Base-by-base conservation (phyloP, 768 basidiomycete species). In the Russula earlei region DNA sequence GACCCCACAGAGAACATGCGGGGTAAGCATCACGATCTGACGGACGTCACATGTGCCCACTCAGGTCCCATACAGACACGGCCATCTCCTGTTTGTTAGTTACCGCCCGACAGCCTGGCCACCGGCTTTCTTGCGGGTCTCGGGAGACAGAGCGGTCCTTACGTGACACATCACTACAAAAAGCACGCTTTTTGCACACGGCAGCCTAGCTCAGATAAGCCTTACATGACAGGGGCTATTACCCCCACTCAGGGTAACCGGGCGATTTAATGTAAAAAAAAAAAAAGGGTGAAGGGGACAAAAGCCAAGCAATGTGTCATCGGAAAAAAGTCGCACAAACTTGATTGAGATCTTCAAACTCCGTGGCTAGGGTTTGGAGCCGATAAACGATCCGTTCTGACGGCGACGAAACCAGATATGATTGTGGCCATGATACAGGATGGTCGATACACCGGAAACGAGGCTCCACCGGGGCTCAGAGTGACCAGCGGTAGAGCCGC, bases 1-100 rank as follows among this genome's bases (percentile, higher is more conserved):
- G 25, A 9, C 52, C 52, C 52, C 52, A 49, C 52, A 53, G 17
- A 37, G 47, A 45, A 58, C 47, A 19, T 58, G 57, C 52, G 57
- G 57, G 57, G 51, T 49, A 58, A 52, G 15, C 29, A 29, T 46
- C 49, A 45, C 49, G 49, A 50, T 45, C 42, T 49, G 17, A 25
- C 27, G 34, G 47, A 20, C 36, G 50, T 58, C 57, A 58, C 57
- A 58, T 58, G 57, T 5, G 11, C 36, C 37, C 31, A 0, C 0
- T 34, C 36, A 47, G 51, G 31, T 14, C 14, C 24, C 19, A 20
- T 27, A 49, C 47, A 24, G 36, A 24, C 41, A 54, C 57, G 57
- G 52, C 27, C 34, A 19, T 24, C 27, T 33, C 57, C 57, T 38
- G 34, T 48, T 41, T 44, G 57, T 58, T 22, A 49, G 41, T 31